phyloP scores from a whole-genome alignment of 139 green algal genomes.

The Micractinium sp. region DNA sequence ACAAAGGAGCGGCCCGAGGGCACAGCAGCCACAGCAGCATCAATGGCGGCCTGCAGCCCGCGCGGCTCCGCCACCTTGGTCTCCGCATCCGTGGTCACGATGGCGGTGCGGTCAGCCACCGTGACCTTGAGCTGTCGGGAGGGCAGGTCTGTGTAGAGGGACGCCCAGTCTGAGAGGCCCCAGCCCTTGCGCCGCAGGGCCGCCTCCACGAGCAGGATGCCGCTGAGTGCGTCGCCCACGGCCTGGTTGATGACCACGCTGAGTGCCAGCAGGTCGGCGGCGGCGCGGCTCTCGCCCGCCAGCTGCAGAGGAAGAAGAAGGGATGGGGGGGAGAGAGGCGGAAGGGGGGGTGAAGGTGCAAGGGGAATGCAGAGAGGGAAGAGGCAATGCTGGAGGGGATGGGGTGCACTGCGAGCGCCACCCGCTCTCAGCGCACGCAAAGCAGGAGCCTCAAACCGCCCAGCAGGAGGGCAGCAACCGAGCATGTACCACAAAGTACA shows the following conservation, averaged over 20 bases:
- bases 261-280: slow-evolving; percentile 70
- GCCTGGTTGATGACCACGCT: slow-evolving; percentile 87
- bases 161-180: slow-evolving; percentile 77
- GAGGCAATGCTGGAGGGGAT: too few relatives aligned
- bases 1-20: slow-evolving; percentile 84
- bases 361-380: background rate
- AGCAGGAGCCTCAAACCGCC: too few relatives aligned
- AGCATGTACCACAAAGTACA: background rate
- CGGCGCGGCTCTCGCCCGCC: slow-evolving; percentile 26
- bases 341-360: background rate
- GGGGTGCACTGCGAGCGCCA: background rate
- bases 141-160: slow-evolving; percentile 91
- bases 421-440: too few relatives aligned
- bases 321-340: background rate
- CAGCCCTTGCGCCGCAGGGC: slow-evolving; percentile 73
- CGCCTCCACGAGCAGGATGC: slow-evolving; percentile 90
- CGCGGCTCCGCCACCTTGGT: slow-evolving; percentile 65
- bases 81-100: slow-evolving; percentile 84
- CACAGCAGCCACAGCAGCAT: slow-evolving; percentile 57
- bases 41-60: slow-evolving; percentile 78
- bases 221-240: slow-evolving; percentile 92
- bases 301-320: slow-evolving; percentile 8
- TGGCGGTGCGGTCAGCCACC: slow-evolving; percentile 77
- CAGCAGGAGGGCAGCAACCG: too few relatives aligned
- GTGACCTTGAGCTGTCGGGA: slow-evolving; percentile 81